These are phyloP conservation scores for Colletotrichum lentis DNA, from an alignment of 2,329 filamentous ascomycete species.

Conservation along the genomic window DNA sequence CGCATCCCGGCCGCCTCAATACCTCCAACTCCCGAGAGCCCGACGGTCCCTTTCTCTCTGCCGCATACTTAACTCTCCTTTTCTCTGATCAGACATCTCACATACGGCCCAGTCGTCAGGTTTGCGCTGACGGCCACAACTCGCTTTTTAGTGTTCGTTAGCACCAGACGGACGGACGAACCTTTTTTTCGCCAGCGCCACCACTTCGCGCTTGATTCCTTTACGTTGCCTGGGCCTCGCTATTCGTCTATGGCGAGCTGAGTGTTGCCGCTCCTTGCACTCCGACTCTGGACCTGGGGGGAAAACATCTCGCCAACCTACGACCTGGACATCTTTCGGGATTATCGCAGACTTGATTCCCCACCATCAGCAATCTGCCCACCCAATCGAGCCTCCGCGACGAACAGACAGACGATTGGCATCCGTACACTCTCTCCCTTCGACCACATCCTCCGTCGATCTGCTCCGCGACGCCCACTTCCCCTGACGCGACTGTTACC, in stretches of 20 bases:
- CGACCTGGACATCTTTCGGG: slow-evolving; percentile 5
- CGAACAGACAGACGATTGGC: slow-evolving; percentile 15
- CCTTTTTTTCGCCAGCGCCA: slow-evolving; percentile 34
- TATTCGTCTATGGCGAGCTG: slow-evolving; percentile 29
- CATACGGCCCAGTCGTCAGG: slow-evolving; percentile 19
- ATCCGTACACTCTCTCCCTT: slow-evolving; percentile 25
- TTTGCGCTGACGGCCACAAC: slow-evolving; percentile 36
- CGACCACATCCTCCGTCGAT: slow-evolving; percentile 14
- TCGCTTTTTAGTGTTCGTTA: slow-evolving; percentile 31
- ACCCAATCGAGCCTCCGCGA: slow-evolving; percentile 1
- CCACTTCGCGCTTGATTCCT: slow-evolving; percentile 23
- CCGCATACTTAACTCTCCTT: neutral
- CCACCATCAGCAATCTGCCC: slow-evolving; percentile 4
- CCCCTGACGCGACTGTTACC: slow-evolving; percentile 19
- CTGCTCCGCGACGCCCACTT: slow-evolving; percentile 12
- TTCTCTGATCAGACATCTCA: neutral
- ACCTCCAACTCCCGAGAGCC: slow-evolving; percentile 29
- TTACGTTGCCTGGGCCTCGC: slow-evolving; percentile 10
- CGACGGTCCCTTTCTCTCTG: slow-evolving; percentile 20
- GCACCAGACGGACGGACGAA: slow-evolving; percentile 30
- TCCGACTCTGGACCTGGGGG: slow-evolving; percentile 31
- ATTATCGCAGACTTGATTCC: slow-evolving; percentile 6
- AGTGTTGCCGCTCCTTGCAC: slow-evolving; percentile 28
- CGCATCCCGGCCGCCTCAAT: slow-evolving; percentile 25
- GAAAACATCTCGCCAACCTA: slow-evolving; percentile 20